These are phyloP conservation scores for Leucoagaricus sp. DNA, from an alignment of 1,284 basidiomycete genomes.

Conservation along the genomic window DNA sequence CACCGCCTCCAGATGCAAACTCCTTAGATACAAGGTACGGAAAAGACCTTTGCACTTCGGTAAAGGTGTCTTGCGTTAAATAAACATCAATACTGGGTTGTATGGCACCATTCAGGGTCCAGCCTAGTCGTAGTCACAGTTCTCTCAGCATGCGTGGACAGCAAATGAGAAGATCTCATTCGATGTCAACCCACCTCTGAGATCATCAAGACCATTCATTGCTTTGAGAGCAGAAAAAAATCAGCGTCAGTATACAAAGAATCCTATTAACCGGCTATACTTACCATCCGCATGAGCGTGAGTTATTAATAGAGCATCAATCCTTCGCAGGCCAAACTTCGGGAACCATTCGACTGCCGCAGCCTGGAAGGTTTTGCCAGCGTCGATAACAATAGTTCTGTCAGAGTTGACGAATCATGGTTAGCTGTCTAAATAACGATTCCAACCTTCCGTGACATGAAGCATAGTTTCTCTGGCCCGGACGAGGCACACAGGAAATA, in stretches of 20 bases:
- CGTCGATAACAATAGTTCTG: slow-evolving; percentile 78
- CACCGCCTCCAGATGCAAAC: slow-evolving; percentile 77
- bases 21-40: slow-evolving; percentile 78
- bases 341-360: slow-evolving; percentile 83
- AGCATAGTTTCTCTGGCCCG: background rate
- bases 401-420: slow-evolving; percentile 5
- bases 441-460: background rate
- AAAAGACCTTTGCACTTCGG: slow-evolving; percentile 66
- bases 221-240: slow-evolving; percentile 42
- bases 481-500: background rate
- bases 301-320: slow-evolving; percentile 79
- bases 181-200: slow-evolving; percentile 57
- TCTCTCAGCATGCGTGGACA: slow-evolving; percentile 2
- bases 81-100: slow-evolving; percentile 78
- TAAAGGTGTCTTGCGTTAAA: slow-evolving; percentile 62
- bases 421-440: background rate
- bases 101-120: slow-evolving; percentile 70
- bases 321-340: slow-evolving; percentile 67
- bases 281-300: slow-evolving; percentile 80
- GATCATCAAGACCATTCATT: slow-evolving; percentile 82
- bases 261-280: slow-evolving; percentile 9
- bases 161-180: background rate
- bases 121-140: slow-evolving; percentile 45
- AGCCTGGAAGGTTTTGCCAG: slow-evolving; percentile 78
- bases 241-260: slow-evolving; percentile 7